phyloP scores from a whole-genome alignment of 2,329 filamentous ascomycete genomes.

The Lecanicillium sp. region DNA sequence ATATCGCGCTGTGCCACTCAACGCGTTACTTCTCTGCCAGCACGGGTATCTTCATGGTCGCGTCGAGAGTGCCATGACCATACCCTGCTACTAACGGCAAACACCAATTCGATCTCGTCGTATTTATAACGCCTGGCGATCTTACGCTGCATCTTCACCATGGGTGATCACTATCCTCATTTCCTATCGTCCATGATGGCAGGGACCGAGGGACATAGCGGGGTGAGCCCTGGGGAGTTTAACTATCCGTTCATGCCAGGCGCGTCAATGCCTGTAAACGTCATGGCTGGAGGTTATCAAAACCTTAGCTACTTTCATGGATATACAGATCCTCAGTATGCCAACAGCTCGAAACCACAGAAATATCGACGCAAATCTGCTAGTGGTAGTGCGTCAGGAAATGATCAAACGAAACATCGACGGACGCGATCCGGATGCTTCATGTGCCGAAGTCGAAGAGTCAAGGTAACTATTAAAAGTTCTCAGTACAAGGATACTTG shows the following conservation, averaged over 20 bases:
- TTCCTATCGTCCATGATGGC: conserved; percentile 48
- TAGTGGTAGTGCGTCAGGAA: conserved; percentile 26
- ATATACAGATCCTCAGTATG: conserved; percentile 41
- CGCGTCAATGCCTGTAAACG: conserved; percentile 24
- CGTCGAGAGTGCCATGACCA: too few relatives aligned
- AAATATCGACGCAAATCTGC: conserved; percentile 43
- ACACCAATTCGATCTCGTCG: too few relatives aligned
- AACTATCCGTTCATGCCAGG: conserved; percentile 15
- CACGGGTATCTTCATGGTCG: too few relatives aligned
- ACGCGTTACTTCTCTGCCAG: too few relatives aligned
- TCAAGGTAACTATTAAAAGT: conserved; percentile 53
- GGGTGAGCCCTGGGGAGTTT: conserved; percentile 30
- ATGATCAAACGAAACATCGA: conserved; percentile 82
- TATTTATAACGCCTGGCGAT: too few relatives aligned
- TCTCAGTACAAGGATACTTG: neutral
- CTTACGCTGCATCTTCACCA: conserved; percentile 18
- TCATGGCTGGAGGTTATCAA: conserved; percentile 24
- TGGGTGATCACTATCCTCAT: conserved; percentile 51
- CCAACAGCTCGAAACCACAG: conserved; percentile 38
- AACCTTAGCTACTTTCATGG: conserved; percentile 41
- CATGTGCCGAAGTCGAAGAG: conserved; percentile 80
- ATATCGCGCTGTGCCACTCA: too few relatives aligned
- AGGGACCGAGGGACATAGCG: conserved; percentile 32
- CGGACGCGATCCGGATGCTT: conserved; percentile 90
- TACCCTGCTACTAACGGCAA: too few relatives aligned